Percentiles rank a stretch among this genome's conserved stretches.
Conservation (phyloP, 495 filamentous ascomycete genomes). For the Podospora comata region DNA sequence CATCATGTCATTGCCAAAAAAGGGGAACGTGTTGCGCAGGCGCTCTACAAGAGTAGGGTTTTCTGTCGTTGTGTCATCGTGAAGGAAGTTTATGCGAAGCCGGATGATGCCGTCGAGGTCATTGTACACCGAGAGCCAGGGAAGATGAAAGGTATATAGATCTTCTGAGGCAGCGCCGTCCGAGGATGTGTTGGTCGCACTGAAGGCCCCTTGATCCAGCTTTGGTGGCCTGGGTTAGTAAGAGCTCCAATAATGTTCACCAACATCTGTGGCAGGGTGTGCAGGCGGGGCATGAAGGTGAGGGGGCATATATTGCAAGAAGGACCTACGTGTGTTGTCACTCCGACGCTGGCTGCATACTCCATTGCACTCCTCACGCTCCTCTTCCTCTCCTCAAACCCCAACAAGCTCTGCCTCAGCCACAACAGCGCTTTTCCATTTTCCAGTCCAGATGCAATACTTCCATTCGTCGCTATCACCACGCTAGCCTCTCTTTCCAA, state of each 20-base stretch:
- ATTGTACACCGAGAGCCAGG: slow-evolving; percentile 27
- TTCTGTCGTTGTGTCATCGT: slow-evolving; percentile 18
- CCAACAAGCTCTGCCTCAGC: background rate
- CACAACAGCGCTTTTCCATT: background rate
- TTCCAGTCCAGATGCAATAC: background rate
- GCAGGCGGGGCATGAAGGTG: background rate
- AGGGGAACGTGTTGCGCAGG: slow-evolving; percentile 27
- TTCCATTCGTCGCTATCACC: background rate
- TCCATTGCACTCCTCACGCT: slow-evolving; percentile 1
- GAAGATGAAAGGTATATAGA: slow-evolving; percentile 26
- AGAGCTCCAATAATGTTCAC: background rate
- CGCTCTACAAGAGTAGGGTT: slow-evolving; percentile 20
- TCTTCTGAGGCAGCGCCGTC: slow-evolving; percentile 29
- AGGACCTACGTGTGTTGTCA: background rate
- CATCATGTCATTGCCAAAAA: slow-evolving; percentile 32
- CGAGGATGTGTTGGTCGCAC: slow-evolving; percentile 20
- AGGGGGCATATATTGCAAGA: background rate
- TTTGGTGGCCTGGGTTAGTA: slow-evolving; percentile 2
- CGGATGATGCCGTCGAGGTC: slow-evolving; percentile 17
- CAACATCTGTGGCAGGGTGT: slow-evolving; percentile 5
- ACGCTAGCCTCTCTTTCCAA: background rate
- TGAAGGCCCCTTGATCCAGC: slow-evolving; percentile 33
- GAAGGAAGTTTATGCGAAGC: slow-evolving; percentile 31
- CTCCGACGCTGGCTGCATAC: slow-evolving; percentile 1
- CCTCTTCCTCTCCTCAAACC: background rate